Conservation (phyloP, 306 rosid species). For the Vachellia pachyceras region DNA sequence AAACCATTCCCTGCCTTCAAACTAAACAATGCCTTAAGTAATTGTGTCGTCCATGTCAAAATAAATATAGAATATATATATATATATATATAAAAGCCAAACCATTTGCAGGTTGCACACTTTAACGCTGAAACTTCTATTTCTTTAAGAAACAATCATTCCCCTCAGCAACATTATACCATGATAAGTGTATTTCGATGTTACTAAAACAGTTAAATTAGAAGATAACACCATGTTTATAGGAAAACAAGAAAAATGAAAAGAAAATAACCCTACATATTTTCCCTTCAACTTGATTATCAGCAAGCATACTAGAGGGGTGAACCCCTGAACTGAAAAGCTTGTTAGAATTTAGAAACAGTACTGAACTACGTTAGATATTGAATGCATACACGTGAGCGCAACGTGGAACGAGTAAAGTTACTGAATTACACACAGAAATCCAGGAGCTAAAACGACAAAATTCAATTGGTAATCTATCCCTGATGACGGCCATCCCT, state of each 20-base stretch:
- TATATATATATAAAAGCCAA: not conserved
- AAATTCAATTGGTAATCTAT: not conserved
- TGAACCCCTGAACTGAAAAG: no score
- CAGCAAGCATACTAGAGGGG: not conserved
- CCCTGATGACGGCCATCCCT: not conserved
- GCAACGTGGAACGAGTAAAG: not conserved
- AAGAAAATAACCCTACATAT: not conserved
- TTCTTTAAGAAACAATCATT: not conserved
- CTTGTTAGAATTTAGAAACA: constrained; percentile 29
- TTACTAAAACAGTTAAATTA: not conserved
- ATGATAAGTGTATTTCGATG: not conserved
- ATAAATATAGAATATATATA: not conserved
- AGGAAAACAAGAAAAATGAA: not conserved
- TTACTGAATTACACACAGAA: no score
- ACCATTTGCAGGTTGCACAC: not conserved
- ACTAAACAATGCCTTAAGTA: not conserved
- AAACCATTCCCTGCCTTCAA: not conserved
- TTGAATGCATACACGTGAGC: constrained; percentile 24
- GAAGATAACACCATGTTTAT: not conserved
- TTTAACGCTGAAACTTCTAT: not conserved
- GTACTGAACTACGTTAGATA: constrained; percentile 43
- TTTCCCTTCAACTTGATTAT: not conserved
- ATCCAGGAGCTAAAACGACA: not conserved
- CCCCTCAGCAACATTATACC: not conserved
- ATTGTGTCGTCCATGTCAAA: not conserved